Conservation (phyloP, 768 basidiomycete species). For the Infundibulicybe gibba region DNA sequence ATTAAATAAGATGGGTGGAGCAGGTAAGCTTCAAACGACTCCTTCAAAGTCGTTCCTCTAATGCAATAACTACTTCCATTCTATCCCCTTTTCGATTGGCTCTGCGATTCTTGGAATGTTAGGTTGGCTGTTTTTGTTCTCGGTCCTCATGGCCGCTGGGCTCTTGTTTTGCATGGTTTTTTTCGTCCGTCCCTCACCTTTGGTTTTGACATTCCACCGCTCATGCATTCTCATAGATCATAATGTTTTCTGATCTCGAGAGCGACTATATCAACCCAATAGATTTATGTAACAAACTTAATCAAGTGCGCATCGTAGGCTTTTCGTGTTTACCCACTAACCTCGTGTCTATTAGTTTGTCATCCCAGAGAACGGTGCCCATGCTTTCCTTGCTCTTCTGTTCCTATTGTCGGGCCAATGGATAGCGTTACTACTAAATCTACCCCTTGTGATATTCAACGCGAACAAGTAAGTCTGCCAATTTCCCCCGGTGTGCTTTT, state of each 20-base stretch:
- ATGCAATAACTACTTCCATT: too few species aligned
- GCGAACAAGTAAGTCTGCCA: constrained; percentile 79
- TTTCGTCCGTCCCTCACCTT: constrained; percentile 66
- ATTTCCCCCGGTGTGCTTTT: not conserved
- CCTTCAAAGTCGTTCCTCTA: too few species aligned
- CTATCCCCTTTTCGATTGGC: too few species aligned
- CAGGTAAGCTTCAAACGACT: constrained; percentile 25
- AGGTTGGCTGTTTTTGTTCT: constrained; percentile 98
- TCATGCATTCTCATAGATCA: constrained; percentile 58
- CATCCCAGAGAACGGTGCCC: constrained; percentile 92
- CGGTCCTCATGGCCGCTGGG: constrained; percentile 92
- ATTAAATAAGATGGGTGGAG: constrained; percentile 33
- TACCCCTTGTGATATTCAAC: constrained; percentile 85
- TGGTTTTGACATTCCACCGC: not conserved
- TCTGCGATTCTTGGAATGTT: not conserved
- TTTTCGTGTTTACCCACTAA: not conserved
- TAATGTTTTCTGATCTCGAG: constrained; percentile 99
- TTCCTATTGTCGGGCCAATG: constrained; percentile 96
- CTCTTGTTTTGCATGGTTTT: constrained; percentile 99
- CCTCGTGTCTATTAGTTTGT: constrained; percentile 65
- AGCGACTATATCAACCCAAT: constrained; percentile 99
- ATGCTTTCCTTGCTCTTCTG: constrained; percentile 84
- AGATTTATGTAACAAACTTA: constrained; percentile 99
- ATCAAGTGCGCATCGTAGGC: constrained; percentile 60
- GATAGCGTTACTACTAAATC: constrained; percentile 88